phyloP scores from a whole-genome alignment of 2,329 filamentous ascomycete species.

The Proliferodiscus dingleyae region DNA sequence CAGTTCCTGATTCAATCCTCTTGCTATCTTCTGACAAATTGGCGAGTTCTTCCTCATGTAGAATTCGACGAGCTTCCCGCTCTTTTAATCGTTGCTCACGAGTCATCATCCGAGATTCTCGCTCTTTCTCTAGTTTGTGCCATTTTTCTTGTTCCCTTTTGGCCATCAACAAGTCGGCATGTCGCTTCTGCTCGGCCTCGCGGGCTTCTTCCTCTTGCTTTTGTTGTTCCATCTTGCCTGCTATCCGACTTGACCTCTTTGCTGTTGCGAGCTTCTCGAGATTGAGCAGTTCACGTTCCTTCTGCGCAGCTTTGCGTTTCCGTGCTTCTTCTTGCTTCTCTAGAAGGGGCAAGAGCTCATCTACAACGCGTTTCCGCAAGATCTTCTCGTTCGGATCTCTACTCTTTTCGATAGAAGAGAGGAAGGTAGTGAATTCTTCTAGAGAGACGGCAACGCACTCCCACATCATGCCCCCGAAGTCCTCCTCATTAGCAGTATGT shows the following conservation, averaged over 20 bases:
- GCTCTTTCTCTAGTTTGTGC: conserved; percentile 60
- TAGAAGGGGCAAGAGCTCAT: conserved; percentile 78
- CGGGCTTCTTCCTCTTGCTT: conserved; percentile 65
- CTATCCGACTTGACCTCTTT: conserved; percentile 88
- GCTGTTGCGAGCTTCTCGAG: conserved; percentile 86
- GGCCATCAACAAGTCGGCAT: conserved; percentile 59
- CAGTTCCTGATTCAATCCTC: conserved; percentile 48
- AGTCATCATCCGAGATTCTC: conserved; percentile 75
- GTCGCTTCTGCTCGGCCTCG: conserved; percentile 64
- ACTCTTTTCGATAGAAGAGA: conserved; percentile 67
- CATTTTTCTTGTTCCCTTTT: conserved; percentile 62
- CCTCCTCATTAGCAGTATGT: conserved; percentile 35
- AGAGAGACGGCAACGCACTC: conserved; percentile 84
- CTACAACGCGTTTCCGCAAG: conserved; percentile 64
- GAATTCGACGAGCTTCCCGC: conserved; percentile 74
- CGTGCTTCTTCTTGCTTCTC: conserved; percentile 72
- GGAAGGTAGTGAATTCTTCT: conserved; percentile 67
- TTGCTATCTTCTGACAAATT: conserved; percentile 73
- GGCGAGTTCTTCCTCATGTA: conserved; percentile 78
- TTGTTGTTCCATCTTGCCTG: conserved; percentile 73
- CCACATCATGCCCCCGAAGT: conserved; percentile 75
- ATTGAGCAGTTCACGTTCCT: conserved; percentile 74
- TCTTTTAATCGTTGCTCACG: conserved; percentile 82
- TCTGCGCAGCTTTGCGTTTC: conserved; percentile 62
- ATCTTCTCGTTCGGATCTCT: conserved; percentile 82